Percentiles rank a stretch among this genome's conserved stretches.
Evolutionary conservation across 306 rosid species (phyloP).

Genomic region (Senna tora): DNA sequence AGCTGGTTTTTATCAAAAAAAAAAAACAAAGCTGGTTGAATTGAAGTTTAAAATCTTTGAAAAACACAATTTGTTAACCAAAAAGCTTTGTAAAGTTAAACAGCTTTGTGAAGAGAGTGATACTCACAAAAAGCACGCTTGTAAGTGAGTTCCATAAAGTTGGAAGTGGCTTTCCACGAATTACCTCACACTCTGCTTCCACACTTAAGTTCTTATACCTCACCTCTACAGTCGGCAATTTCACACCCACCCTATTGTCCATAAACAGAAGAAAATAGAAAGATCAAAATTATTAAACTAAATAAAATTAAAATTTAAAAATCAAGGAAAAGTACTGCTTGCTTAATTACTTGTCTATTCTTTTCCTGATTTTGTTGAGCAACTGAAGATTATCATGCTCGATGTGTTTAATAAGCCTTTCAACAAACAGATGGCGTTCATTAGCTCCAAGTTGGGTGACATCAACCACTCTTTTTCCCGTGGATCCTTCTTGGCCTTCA

Average conservation of each 20-base stretch:
- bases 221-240: neutral
- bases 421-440: neutral
- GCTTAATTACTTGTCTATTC: neutral
- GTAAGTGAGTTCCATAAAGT: neutral
- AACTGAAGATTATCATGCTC: neutral
- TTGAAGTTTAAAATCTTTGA: no score
- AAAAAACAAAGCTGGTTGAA: no score
- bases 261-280: no score
- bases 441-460: neutral
- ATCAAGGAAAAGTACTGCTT: no score
- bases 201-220: neutral
- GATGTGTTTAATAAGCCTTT: neutral
- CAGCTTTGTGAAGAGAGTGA: neutral
- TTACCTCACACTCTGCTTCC: neutral
- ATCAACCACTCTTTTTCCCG: neutral
- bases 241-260: neutral
- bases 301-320: no score
- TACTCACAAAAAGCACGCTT: neutral
- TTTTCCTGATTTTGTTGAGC: neutral
- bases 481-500: neutral
- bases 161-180: neutral
- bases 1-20: no score
- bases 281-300: no score
- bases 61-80: neutral
- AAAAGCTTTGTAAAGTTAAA: no score